Percentiles rank a stretch among this genome's conserved stretches.
phyloP scores from a whole-genome alignment of 495 filamentous ascomycete species.

The Aspergillus hancockii region DNA sequence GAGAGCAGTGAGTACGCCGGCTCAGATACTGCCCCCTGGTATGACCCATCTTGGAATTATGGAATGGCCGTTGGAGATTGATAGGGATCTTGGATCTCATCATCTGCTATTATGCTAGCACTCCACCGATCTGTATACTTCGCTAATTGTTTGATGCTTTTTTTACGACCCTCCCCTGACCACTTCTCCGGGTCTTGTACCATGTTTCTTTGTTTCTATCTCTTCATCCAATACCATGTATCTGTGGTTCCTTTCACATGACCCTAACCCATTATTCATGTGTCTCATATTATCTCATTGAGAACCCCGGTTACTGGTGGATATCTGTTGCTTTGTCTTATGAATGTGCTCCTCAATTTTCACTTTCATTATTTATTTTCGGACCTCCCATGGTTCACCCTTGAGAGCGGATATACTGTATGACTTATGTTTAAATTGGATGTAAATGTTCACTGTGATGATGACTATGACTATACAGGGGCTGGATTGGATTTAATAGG shows the following conservation, averaged over 20 bases:
- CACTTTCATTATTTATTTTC: neutral
- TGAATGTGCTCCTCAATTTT: neutral
- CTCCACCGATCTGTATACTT: neutral
- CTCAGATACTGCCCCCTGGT: constrained; percentile 9
- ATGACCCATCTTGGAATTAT: constrained; percentile 21
- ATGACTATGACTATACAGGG: neutral
- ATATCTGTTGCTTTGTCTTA: too few relatives aligned
- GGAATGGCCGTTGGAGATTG: constrained; percentile 5
- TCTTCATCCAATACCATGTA: neutral
- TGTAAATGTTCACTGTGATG: neutral
- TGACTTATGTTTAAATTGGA: neutral
- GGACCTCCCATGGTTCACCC: neutral
- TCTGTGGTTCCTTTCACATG: neutral
- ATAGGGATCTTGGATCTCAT: neutral
- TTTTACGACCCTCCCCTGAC: neutral
- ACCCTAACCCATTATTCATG: neutral
- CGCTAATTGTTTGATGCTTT: neutral
- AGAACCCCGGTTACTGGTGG: too few relatives aligned
- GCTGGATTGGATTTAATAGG: neutral
- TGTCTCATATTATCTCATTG: neutral
- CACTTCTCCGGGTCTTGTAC: neutral
- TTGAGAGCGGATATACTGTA: neutral
- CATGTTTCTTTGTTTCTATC: neutral
- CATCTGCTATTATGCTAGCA: neutral
- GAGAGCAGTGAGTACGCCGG: constrained; percentile 8